phyloP scores from a whole-genome alignment of 2,329 filamentous ascomycete genomes.

The Cryphonectria japonica region DNA sequence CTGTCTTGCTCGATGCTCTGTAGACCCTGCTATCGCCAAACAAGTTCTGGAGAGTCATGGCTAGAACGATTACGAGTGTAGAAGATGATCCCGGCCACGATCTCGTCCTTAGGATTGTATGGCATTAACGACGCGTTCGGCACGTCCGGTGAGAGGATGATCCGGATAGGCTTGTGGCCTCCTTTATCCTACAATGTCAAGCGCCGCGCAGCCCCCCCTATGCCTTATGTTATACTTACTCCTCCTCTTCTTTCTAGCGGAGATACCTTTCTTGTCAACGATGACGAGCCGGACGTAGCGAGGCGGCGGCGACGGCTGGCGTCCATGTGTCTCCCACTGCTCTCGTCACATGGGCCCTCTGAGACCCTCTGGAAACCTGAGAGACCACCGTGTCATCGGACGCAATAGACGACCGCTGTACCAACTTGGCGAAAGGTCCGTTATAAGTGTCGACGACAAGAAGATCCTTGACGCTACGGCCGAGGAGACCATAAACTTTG shows the following conservation, averaged over 20 bases:
- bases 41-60: background rate
- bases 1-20: background rate
- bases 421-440: constrained; percentile 41
- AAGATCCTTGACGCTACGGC: constrained; percentile 63
- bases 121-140: background rate
- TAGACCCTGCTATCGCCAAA: background rate
- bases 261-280: background rate
- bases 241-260: background rate
- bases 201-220: background rate
- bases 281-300: background rate
- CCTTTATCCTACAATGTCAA: constrained; percentile 5
- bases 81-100: constrained; percentile 25
- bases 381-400: background rate
- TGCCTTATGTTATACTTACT: background rate
- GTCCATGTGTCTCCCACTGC: constrained; percentile 18
- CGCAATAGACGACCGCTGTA: constrained; percentile 37
- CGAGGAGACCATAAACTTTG: constrained; percentile 62
- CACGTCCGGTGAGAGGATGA: background rate
- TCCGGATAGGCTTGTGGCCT: constrained; percentile 3
- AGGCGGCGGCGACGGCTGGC: background rate
- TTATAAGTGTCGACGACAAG: constrained; percentile 60
- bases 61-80: background rate
- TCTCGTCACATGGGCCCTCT: background rate
- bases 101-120: constrained; percentile 19
- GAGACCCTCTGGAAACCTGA: background rate